A percentile compares a stretch with the other conserved stretches of the same genome.
Evolutionary conservation across 2,329 filamentous ascomycete genomes (phyloP).

Genomic region (Anthostomella pinea): DNA sequence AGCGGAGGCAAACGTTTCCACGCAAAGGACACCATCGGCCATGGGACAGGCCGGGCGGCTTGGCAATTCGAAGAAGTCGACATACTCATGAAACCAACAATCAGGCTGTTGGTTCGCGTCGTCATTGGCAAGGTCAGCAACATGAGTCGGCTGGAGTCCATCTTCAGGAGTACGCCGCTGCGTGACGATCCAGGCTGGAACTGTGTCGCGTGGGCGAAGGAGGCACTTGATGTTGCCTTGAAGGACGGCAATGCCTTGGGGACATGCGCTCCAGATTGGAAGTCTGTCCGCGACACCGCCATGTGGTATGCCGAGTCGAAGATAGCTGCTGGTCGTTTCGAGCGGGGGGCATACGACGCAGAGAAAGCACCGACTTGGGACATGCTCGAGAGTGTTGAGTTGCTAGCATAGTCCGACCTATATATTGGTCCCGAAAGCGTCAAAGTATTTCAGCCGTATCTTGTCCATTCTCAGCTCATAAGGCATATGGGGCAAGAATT

Average conservation of each 20-base stretch:
- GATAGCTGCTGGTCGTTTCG: slow-evolving; percentile 39
- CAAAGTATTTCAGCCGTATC: slow-evolving; percentile 12
- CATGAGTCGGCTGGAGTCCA: slow-evolving; percentile 22
- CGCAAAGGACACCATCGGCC: slow-evolving; percentile 27
- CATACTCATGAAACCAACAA: slow-evolving; percentile 1
- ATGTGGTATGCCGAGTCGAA: slow-evolving; percentile 40
- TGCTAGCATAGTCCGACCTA: too few species aligned
- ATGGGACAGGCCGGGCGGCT: slow-evolving; percentile 17
- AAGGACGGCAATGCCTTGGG: slow-evolving; percentile 32
- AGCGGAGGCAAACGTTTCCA: slow-evolving; percentile 30
- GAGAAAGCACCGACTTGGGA: slow-evolving; percentile 35
- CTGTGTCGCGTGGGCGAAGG: slow-evolving; percentile 41
- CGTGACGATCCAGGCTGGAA: slow-evolving; percentile 37
- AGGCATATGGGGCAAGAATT: slow-evolving; percentile 8
- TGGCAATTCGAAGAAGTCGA: slow-evolving; percentile 27
- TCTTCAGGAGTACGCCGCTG: slow-evolving; percentile 32
- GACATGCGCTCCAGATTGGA: slow-evolving; percentile 33
- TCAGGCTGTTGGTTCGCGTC: slow-evolving; percentile 24
- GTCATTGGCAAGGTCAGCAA: slow-evolving; percentile 33
- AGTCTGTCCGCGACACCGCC: slow-evolving; percentile 31
- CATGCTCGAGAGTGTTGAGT: slow-evolving; percentile 26
- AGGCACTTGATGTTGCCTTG: slow-evolving; percentile 34
- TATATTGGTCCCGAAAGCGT: too few species aligned
- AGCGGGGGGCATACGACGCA: slow-evolving; percentile 34
- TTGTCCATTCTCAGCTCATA: slow-evolving; percentile 12